Evolutionary conservation across 495 filamentous ascomycete species (phyloP).

Genomic region (Aspergillus heteromorphus): DNA sequence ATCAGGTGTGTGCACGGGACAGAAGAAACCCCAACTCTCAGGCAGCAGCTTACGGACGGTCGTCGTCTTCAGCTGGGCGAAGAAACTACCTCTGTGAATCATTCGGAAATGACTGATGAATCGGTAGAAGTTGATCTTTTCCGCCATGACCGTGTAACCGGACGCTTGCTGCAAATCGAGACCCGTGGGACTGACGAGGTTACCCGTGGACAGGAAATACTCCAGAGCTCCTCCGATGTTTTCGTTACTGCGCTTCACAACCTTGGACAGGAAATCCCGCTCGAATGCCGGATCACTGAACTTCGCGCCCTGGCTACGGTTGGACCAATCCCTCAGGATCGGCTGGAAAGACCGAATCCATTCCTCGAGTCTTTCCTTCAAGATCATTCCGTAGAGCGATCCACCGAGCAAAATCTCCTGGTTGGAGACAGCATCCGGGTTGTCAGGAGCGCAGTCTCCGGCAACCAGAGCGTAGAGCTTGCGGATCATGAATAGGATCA

Average conservation of each 20-base stretch:
- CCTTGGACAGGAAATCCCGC: constrained; percentile 69
- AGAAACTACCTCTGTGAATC: constrained; percentile 98
- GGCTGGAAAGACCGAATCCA: constrained; percentile 64
- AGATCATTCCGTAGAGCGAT: constrained; percentile 87
- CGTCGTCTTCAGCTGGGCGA: constrained; percentile 94
- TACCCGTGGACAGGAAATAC: constrained; percentile 95
- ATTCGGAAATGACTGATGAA: constrained; percentile 99
- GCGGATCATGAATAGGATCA: constrained; percentile 92
- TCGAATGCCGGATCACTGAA: constrained; percentile 69
- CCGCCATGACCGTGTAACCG: constrained; percentile 92
- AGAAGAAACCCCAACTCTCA: constrained; percentile 97
- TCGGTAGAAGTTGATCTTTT: constrained; percentile 98
- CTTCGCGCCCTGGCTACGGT: constrained; percentile 52
- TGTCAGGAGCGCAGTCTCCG: constrained; percentile 87
- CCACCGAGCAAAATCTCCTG: constrained; percentile 91
- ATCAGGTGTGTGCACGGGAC: constrained; percentile 96
- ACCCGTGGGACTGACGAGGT: constrained; percentile 82
- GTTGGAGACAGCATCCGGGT: constrained; percentile 91
- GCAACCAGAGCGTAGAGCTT: constrained; percentile 91
- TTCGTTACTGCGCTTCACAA: constrained; percentile 77
- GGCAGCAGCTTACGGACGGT: constrained; percentile 92
- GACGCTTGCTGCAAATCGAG: constrained; percentile 91
- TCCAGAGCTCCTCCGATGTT: constrained; percentile 81
- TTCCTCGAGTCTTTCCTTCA: constrained; percentile 92
- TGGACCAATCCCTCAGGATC: constrained; percentile 62